Conservation (phyloP, 208 protist genomes). For the Leishmania major region DNA sequence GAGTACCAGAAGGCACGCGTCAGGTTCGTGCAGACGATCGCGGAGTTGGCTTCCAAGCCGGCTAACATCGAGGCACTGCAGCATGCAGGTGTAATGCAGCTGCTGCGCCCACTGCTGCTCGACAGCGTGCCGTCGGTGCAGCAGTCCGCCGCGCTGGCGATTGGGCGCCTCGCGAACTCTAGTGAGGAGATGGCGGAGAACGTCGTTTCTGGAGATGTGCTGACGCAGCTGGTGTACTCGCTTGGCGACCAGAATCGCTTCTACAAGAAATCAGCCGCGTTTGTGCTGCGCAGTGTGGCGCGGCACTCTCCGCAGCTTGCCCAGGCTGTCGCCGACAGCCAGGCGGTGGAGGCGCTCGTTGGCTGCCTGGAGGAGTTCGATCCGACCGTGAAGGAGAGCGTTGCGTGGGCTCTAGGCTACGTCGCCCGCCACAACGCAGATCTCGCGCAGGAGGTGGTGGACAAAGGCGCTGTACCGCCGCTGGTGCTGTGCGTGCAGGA, state of each 20-base stretch:
- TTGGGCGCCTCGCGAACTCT: slow-evolving; percentile 98
- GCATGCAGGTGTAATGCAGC: slow-evolving; percentile 96
- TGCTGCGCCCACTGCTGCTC: slow-evolving; percentile 97
- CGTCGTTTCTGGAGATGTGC: slow-evolving; percentile 97
- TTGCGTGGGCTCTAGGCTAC: slow-evolving; percentile 98
- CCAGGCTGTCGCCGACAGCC: slow-evolving; percentile 96
- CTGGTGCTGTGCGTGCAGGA: slow-evolving; percentile 98
- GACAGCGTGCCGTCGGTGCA: slow-evolving; percentile 98
- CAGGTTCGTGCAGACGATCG: slow-evolving; percentile 96
- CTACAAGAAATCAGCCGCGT: slow-evolving; percentile 98
- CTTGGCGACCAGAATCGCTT: slow-evolving; percentile 97
- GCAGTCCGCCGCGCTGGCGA: slow-evolving; percentile 97
- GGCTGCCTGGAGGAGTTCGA: slow-evolving; percentile 98
- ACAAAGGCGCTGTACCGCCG: slow-evolving; percentile 95
- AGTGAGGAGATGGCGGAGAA: slow-evolving; percentile 97
- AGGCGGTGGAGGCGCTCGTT: slow-evolving; percentile 96
- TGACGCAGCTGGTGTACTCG: slow-evolving; percentile 98
- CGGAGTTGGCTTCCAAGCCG: slow-evolving; percentile 95
- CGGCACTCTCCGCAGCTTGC: slow-evolving; percentile 97
- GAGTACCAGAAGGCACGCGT: slow-evolving; percentile 97
- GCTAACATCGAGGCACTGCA: slow-evolving; percentile 97
- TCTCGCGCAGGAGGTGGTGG: slow-evolving; percentile 95
- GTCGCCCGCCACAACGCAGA: slow-evolving; percentile 96
- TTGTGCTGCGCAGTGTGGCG: slow-evolving; percentile 97
- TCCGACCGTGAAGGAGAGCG: slow-evolving; percentile 97